Conservation (phyloP, 1,284 basidiomycete species). For the Anthracocystis walkeri region DNA sequence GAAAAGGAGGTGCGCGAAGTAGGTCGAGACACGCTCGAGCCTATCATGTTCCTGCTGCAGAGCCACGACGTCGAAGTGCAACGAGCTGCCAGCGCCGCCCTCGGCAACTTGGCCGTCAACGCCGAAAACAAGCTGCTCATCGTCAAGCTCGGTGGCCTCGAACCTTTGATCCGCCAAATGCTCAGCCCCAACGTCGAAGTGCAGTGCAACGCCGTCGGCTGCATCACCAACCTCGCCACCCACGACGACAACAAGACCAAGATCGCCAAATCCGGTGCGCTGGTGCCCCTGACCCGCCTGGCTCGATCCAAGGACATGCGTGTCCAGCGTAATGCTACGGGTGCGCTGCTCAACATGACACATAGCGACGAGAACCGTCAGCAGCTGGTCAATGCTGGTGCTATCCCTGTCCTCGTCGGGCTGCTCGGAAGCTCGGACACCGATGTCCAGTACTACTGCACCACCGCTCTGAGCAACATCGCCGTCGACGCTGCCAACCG, state of each 20-base stretch:
- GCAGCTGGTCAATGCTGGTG: slow-evolving; percentile 97
- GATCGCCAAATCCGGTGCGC: slow-evolving; percentile 97
- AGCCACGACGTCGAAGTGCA: slow-evolving; percentile 99
- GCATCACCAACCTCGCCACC: slow-evolving; percentile 97
- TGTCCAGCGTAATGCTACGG: slow-evolving; percentile 97
- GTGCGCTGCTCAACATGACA: slow-evolving; percentile 98
- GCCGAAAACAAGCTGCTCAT: slow-evolving; percentile 99
- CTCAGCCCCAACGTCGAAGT: slow-evolving; percentile 98
- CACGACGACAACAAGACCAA: slow-evolving; percentile 99
- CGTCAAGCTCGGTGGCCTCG: slow-evolving; percentile 95
- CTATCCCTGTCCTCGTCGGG: slow-evolving; percentile 95
- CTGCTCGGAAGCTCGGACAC: slow-evolving; percentile 96
- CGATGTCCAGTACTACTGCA: slow-evolving; percentile 99
- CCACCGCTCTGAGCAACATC: slow-evolving; percentile 97
- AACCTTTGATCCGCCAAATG: slow-evolving; percentile 99
- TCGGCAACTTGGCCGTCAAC: slow-evolving; percentile 98
- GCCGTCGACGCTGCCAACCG: slow-evolving; percentile 79
- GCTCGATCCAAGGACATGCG: slow-evolving; percentile 99
- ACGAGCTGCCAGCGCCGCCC: slow-evolving; percentile 95
- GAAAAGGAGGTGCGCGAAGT: slow-evolving; percentile 99
- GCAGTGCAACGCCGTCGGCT: slow-evolving; percentile 99
- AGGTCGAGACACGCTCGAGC: slow-evolving; percentile 95
- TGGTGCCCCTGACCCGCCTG: slow-evolving; percentile 94
- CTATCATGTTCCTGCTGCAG: slow-evolving; percentile 95
- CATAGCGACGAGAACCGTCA: slow-evolving; percentile 96